phyloP scores from a whole-genome alignment of 1,284 basidiomycete genomes.

The Agaricales sp. region DNA sequence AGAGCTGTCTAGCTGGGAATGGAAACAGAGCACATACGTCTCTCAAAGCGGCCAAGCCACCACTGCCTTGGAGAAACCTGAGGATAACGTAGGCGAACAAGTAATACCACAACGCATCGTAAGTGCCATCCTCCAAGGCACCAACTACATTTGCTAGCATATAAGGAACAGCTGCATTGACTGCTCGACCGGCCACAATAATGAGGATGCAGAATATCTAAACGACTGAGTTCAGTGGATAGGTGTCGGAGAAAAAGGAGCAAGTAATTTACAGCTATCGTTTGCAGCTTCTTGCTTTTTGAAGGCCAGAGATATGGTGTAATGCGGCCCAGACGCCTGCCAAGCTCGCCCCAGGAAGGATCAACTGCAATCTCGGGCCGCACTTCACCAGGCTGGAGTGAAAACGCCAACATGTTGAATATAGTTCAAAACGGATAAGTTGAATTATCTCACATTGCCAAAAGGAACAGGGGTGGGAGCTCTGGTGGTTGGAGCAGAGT shows the following conservation, averaged over 20 bases:
- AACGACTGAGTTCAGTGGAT: conserved; percentile 8
- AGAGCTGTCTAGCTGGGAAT: too few relatives aligned
- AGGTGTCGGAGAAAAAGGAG: conserved; percentile 5
- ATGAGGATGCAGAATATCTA: conserved; percentile 59
- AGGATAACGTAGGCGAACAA: conserved; percentile 53
- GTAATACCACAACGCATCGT: conserved; percentile 48
- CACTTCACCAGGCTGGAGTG: conserved; percentile 21
- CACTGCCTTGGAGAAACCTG: conserved; percentile 58
- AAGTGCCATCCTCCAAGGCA: conserved; percentile 39
- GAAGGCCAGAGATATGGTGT: conserved; percentile 79
- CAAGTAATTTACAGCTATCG: conserved; percentile 43
- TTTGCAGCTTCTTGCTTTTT: conserved; percentile 53
- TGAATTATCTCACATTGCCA: conserved; percentile 14
- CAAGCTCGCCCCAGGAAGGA: conserved; percentile 57
- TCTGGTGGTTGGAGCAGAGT: conserved; percentile 46
- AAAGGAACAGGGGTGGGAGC: conserved; percentile 54
- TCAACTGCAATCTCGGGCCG: conserved; percentile 49
- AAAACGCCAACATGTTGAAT: neutral
- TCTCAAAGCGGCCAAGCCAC: conserved; percentile 60
- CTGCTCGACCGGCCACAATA: conserved; percentile 62
- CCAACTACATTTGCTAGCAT: conserved; percentile 61
- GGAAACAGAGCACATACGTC: conserved; percentile 38
- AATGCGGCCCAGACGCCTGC: conserved; percentile 48
- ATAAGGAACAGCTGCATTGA: conserved; percentile 68
- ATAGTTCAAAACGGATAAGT: conserved; percentile 5